These are phyloP conservation scores for Gremmenia infestans DNA, from an alignment of 2,329 filamentous ascomycete species.

Conservation along the genomic window DNA sequence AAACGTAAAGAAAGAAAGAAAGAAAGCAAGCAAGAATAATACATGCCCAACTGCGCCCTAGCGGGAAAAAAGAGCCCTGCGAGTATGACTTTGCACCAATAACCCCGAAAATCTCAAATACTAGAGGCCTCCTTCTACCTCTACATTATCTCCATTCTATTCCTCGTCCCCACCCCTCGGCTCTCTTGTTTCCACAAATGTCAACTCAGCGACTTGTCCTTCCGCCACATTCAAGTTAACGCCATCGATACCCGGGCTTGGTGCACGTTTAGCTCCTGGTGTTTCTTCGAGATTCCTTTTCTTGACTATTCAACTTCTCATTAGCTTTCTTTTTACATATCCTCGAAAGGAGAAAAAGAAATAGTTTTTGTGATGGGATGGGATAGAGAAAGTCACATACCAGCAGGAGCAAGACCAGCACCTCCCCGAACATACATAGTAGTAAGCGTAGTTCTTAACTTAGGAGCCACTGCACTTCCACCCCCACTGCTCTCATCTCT, in stretches of 20 bases:
- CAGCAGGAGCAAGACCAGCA: constrained; percentile 5
- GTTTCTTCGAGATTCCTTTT: neutral
- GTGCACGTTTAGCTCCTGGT: constrained; percentile 15
- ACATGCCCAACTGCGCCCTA: no score
- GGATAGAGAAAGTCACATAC: constrained; percentile 9
- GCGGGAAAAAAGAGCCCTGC: no score
- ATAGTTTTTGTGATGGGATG: constrained; percentile 1
- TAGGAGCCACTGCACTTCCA: constrained; percentile 2
- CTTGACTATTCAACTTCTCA: neutral
- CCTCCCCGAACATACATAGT: constrained; percentile 29
- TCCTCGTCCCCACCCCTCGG: constrained; percentile 12
- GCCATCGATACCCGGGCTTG: constrained; percentile 21
- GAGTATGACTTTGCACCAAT: no score
- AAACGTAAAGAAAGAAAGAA: no score
- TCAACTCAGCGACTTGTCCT: constrained; percentile 28
- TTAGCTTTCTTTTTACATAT: neutral
- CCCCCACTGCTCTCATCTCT: constrained; percentile 3
- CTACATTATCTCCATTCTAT: no score
- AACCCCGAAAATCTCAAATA: no score
- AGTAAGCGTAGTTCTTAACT: constrained; percentile 28
- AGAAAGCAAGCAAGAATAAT: no score
- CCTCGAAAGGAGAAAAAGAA: no score
- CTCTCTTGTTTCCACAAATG: constrained; percentile 27
- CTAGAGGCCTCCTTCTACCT: no score
- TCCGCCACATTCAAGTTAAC: constrained; percentile 29